Evolutionary conservation across 257 asterid genomes (phyloP).

Genomic region (Dorcoceras hygrometricum): DNA sequence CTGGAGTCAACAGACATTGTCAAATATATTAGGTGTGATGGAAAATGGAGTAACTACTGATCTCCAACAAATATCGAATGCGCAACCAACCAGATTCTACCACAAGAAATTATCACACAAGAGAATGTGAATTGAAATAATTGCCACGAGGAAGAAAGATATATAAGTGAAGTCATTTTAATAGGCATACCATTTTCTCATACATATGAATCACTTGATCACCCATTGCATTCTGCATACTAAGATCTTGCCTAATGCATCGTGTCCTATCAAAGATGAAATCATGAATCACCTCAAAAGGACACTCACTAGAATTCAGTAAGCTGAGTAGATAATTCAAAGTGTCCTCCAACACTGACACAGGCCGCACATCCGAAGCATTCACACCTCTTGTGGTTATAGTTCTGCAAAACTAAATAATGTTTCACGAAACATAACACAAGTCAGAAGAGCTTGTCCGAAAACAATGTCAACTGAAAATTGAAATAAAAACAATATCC

Average conservation of each 20-base stretch:
- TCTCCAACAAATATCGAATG: not conserved
- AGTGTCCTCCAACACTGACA: slow-evolving; percentile 70
- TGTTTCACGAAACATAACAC: not conserved
- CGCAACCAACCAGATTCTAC: not conserved
- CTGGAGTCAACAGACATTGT: too few relatives aligned
- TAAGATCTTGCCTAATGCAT: slow-evolving; percentile 91
- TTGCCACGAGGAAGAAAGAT: not conserved
- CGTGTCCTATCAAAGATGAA: slow-evolving; percentile 88
- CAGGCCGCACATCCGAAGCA: slow-evolving; percentile 83
- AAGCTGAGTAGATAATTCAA: slow-evolving; percentile 62
- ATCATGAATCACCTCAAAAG: slow-evolving; percentile 84
- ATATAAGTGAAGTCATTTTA: slow-evolving; percentile 2
- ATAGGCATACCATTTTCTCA: slow-evolving; percentile 81
- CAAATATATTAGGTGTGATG: too few relatives aligned
- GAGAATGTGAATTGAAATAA: not conserved
- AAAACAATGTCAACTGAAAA: not conserved
- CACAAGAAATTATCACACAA: not conserved
- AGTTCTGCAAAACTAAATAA: slow-evolving; percentile 87
- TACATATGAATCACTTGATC: slow-evolving; percentile 67
- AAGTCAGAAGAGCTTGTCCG: not conserved
- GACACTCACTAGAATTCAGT: slow-evolving; percentile 51
- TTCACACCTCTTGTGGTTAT: slow-evolving; percentile 46
- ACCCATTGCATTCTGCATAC: slow-evolving; percentile 72
- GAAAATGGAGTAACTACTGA: not conserved
- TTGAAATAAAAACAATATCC: not conserved